These are phyloP conservation scores for Lentinula boryana DNA, from an alignment of 768 basidiomycete genomes.

Conservation along the genomic window DNA sequence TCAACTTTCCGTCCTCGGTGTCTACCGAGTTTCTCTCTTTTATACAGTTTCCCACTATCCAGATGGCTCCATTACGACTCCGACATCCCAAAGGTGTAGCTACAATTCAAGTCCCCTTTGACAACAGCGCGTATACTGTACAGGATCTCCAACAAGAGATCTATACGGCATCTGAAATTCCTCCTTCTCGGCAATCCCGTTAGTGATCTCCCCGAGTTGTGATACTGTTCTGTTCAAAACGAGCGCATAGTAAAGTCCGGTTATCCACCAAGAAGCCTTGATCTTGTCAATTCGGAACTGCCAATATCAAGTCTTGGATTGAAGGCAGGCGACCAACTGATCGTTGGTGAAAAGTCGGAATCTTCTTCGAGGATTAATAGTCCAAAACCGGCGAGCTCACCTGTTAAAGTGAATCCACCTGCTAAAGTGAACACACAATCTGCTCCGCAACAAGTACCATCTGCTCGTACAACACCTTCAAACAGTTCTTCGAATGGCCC, in stretches of 20 bases:
- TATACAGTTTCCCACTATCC: no score
- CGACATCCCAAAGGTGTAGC: conserved; percentile 81
- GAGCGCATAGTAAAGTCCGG: conserved; percentile 61
- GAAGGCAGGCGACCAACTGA: conserved; percentile 76
- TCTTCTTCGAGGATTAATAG: not conserved
- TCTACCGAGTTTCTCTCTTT: not conserved
- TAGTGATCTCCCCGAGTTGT: conserved; percentile 21
- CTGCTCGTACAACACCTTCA: conserved; percentile 14
- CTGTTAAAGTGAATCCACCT: no score
- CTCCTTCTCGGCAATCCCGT: conserved; percentile 76
- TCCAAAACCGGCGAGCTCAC: no score
- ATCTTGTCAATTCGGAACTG: conserved; percentile 59
- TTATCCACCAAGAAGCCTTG: conserved; percentile 76
- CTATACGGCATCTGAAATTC: conserved; percentile 58
- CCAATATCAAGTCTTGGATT: conserved; percentile 75
- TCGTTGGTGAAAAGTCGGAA: conserved; percentile 49
- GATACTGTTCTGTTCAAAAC: not conserved
- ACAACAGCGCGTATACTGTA: conserved; percentile 49
- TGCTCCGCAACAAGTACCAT: conserved; percentile 16
- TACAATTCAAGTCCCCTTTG: conserved; percentile 66
- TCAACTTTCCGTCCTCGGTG: not conserved
- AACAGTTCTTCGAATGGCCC: conserved; percentile 30
- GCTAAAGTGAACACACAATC: not conserved
- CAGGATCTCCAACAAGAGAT: conserved; percentile 74
- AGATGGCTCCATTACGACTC: conserved; percentile 71